Base-by-base conservation (phyloP, 441 rosid species). In the Aquilaria agallochum region DNA sequence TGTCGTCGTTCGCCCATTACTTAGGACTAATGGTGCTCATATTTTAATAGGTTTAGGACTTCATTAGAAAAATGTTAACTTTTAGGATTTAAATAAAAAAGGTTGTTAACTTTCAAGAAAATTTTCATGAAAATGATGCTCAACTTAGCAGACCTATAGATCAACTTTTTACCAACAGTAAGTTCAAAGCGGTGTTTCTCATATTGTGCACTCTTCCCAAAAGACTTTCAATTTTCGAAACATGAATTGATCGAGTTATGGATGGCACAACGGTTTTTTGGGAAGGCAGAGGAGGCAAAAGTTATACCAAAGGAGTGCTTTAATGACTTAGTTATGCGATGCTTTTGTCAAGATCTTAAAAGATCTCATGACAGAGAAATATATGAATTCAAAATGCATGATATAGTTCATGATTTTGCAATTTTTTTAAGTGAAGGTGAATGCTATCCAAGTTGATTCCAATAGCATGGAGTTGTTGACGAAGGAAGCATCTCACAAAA, bases 191-290 rank as follows among this genome's bases (percentile, higher is more conserved):
- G 50, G 14, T 63, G 60, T 59, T 63, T 63, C 52, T 54, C 40
- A n/a, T 46, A 46, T 12, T 63, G 60, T 63, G 27, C 47, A 20
- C 11, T 63, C 36, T 63, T 63, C 49, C 60, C 60, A 4, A 63
- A 63, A 31, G 67, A 47, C 27, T 13, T 9, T 20, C n/a, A 2
- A 5, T 10, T 56, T 9, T 36, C 15, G 12, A 56, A 48, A 34
- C 34, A 56, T 14, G 11, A 34, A 3, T 10, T 64, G 55, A 50
- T 67, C 42, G 15, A 34, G 11, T 33, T 47, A 3, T 67, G 70
- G 65, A 59, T 67, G 64, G 70, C 70, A n/a, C 65, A 67, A 67
- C 60, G 65, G 33, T 67, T 45, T 30, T 58, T 55, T 15, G 11
- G 47, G 27, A 0, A 20, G 27, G 27, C 27, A 15, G 52, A 36